Evolutionary conservation across 495 filamentous ascomycete species (phyloP).

Genomic region (Aspergillus bertholletiae): DNA sequence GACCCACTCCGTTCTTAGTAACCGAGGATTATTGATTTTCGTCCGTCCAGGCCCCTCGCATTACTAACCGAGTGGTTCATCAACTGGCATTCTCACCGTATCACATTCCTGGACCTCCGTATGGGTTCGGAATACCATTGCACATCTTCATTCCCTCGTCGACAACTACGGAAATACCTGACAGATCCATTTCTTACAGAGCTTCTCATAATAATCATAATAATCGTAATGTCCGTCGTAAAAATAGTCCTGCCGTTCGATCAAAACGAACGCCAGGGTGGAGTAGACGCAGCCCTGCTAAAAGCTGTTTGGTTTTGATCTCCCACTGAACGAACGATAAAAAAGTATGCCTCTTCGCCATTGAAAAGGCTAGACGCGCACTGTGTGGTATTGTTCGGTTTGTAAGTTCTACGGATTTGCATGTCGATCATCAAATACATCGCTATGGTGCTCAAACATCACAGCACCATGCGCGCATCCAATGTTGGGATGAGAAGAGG

Average conservation of each 20-base stretch:
- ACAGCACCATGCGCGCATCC: neutral
- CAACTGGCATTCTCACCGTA: too few species aligned
- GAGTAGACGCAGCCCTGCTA: constrained; percentile 56
- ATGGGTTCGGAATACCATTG: too few species aligned
- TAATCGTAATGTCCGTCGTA: constrained; percentile 43
- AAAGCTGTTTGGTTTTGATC: constrained; percentile 53
- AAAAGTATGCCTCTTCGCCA: constrained; percentile 40
- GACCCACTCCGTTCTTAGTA: too few species aligned
- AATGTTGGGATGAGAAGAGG: neutral
- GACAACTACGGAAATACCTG: neutral
- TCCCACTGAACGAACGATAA: constrained; percentile 52
- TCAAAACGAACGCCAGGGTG: constrained; percentile 46
- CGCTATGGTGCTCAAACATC: neutral
- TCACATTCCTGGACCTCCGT: too few species aligned
- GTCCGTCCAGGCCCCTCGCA: neutral
- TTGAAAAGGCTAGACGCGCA: constrained; percentile 39
- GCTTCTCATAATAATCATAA: too few species aligned
- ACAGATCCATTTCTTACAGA: too few species aligned
- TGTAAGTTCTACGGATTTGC: neutral
- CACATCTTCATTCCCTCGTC: too few species aligned
- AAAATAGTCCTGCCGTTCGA: constrained; percentile 50
- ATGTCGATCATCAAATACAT: neutral
- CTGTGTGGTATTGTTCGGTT: constrained; percentile 34
- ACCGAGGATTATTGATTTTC: neutral
- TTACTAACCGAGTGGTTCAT: too few species aligned